Percentiles rank a stretch among this genome's conserved stretches.
Conservation (phyloP, 805 yeast genomes). For the Lipomyces mesembrius region DNA sequence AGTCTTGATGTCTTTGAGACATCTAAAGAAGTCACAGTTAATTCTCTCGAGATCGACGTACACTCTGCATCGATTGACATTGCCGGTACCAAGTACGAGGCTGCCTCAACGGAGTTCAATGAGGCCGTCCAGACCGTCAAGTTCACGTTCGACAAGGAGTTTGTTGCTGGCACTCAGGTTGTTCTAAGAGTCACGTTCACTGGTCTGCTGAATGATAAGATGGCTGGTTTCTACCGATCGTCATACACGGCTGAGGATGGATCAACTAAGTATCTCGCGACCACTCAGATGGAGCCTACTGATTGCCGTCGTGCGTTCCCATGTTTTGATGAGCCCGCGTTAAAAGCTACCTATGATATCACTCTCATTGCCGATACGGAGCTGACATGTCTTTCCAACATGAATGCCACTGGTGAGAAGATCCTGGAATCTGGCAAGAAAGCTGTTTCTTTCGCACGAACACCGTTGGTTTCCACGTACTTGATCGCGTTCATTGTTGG, state of each 20-base stretch:
- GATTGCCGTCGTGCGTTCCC: slow-evolving; percentile 82
- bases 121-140: slow-evolving; percentile 66
- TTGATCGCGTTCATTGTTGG: slow-evolving; percentile 75
- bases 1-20: slow-evolving; percentile 50
- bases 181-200: slow-evolving; percentile 58
- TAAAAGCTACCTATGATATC: slow-evolving; percentile 68
- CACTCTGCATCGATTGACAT: slow-evolving; percentile 51
- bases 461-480: slow-evolving; percentile 77
- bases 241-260: slow-evolving; percentile 62
- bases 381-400: slow-evolving; percentile 67
- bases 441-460: slow-evolving; percentile 59
- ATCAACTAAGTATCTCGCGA: slow-evolving; percentile 59
- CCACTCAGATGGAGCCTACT: slow-evolving; percentile 76
- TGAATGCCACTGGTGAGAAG: slow-evolving; percentile 58
- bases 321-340: slow-evolving; percentile 72
- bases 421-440: slow-evolving; percentile 49
- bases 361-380: slow-evolving; percentile 57
- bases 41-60: slow-evolving; percentile 68
- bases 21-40: slow-evolving; percentile 57
- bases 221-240: slow-evolving; percentile 80
- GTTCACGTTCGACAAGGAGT: slow-evolving; percentile 56
- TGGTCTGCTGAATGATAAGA: slow-evolving; percentile 65
- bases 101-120: slow-evolving; percentile 47
- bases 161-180: slow-evolving; percentile 49
- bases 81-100: slow-evolving; percentile 35